Base-by-base conservation (phyloP, 768 basidiomycete species). In the Galerina sulciceps region DNA sequence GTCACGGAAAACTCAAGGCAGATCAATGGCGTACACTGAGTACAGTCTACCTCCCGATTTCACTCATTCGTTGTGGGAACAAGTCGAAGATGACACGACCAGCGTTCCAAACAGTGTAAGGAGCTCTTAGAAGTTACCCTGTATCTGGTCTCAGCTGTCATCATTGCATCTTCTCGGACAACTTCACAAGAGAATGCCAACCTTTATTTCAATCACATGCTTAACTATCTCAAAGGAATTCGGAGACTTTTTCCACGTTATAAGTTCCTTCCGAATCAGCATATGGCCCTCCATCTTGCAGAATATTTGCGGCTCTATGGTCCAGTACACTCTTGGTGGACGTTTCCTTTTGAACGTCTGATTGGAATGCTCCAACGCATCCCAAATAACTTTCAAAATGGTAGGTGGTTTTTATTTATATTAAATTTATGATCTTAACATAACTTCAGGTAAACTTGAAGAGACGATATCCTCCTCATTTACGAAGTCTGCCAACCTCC, bases 261-360 rank as follows among this genome's bases (percentile, higher is more conserved):
- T 11, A 48, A 36, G 0, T 57, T 78, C 15, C 46, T 56, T 6
- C 70, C 75, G 1, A 78, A 78, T 45, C 74, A 80, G 8, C 81
- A 81, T 55, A 57, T 77, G 20, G 60, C 75, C 0, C 59, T 83
- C 26, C 79, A 82, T 62, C 55, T 79, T n/a, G 60, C 56, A 0
- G 57, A 73, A 26, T 67, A 66, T 43, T 62, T 81, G 2, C 47
- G 43, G 1, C 49, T 61, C 0, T 77, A 69, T 64, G 76, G 79
- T 0, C 76, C 78, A 1, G 66, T 67, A 10, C 75, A 72, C 46
- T 60, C 65, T 11, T 80, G 76, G 76, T 65, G 73, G 53, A 66
- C 68, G 13, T 78, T 72, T 44, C 68, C 72, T 1, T 76, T 77
- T 51, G 76, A 79, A 55, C 35, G 71, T 4, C 66, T 70, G 34